Evolutionary conservation across 768 basidiomycete genomes (phyloP).

Genomic region (Dictyophora rubrovolvata): DNA sequence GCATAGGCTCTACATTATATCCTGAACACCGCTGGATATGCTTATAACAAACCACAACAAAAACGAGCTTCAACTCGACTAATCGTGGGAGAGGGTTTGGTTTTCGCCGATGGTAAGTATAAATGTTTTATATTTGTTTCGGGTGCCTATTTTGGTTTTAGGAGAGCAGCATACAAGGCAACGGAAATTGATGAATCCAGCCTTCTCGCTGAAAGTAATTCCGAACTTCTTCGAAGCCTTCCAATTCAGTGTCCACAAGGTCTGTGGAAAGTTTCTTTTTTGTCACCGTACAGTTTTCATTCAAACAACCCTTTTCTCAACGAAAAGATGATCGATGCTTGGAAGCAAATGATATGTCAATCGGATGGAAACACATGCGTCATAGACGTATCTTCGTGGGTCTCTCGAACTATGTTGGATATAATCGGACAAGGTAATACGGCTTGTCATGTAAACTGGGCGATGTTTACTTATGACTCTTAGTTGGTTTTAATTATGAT

Average conservation of each 20-base stretch:
- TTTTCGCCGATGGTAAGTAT: slow-evolving; percentile 41
- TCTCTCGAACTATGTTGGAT: slow-evolving; percentile 19
- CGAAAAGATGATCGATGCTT: slow-evolving; percentile 15
- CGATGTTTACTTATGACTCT: background rate
- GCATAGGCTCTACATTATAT: slow-evolving; percentile 37
- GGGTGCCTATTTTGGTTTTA: background rate
- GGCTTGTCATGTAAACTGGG: background rate
- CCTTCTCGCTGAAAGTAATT: background rate
- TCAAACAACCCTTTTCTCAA: background rate
- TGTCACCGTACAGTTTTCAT: background rate
- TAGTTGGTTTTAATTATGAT: slow-evolving; percentile 3
- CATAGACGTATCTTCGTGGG: slow-evolving; percentile 16
- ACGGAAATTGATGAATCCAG: background rate
- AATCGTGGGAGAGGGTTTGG: slow-evolving; percentile 40
- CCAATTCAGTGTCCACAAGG: background rate
- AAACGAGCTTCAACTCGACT: slow-evolving; percentile 40
- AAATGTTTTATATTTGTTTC: background rate
- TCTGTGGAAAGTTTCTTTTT: background rate
- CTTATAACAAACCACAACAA: slow-evolving; percentile 41
- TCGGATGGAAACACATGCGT: slow-evolving; percentile 9
- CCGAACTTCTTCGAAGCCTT: background rate
- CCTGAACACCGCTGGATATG: slow-evolving; percentile 46
- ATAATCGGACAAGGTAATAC: slow-evolving; percentile 18
- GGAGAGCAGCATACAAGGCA: slow-evolving; percentile 12
- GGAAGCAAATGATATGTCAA: slow-evolving; percentile 15